A percentile compares a stretch with the other conserved stretches of the same genome.
Conservation (phyloP, 805 yeast species). For the Diddensiella santjacobensis region DNA sequence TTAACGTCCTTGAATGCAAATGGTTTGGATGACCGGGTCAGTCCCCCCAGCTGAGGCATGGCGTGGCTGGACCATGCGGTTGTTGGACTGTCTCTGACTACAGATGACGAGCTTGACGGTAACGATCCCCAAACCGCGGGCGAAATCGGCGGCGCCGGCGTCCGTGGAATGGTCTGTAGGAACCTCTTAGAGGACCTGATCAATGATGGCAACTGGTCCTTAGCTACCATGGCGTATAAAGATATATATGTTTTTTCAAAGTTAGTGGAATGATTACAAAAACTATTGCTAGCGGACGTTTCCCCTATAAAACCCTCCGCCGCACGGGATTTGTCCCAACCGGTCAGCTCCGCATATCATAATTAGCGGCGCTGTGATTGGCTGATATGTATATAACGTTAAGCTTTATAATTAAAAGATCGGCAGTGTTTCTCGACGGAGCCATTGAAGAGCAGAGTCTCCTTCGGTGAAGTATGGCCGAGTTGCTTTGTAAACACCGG, state of each 20-base stretch:
- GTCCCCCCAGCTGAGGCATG: constrained; percentile 9
- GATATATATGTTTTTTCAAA: too few species aligned
- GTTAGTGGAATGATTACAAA: too few species aligned
- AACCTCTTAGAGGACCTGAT: constrained; percentile 13
- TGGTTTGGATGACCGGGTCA: constrained; percentile 10
- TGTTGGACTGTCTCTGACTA: background rate
- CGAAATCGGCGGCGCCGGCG: constrained; percentile 11
- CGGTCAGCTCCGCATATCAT: too few species aligned
- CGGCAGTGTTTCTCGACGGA: constrained; percentile 58
- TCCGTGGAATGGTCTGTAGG: constrained; percentile 13
- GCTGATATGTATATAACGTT: background rate
- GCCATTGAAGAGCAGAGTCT: constrained; percentile 63
- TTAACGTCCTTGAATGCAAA: constrained; percentile 1
- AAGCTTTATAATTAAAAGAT: constrained; percentile 18
- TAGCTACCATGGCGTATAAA: constrained; percentile 9
- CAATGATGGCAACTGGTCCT: constrained; percentile 8
- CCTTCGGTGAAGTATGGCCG: constrained; percentile 52
- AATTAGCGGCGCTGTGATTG: too few species aligned
- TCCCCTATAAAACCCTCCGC: too few species aligned
- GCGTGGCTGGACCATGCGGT: constrained; percentile 16
- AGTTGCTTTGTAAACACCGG: constrained; percentile 50
- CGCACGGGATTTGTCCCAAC: too few species aligned
- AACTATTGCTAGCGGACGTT: too few species aligned
- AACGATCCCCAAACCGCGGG: constrained; percentile 14
- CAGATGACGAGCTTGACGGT: constrained; percentile 14